Percentiles rank a stretch among this genome's conserved stretches.
Evolutionary conservation across 169 alveolate genomes (phyloP).

Genomic region (Plasmodium fragile): DNA sequence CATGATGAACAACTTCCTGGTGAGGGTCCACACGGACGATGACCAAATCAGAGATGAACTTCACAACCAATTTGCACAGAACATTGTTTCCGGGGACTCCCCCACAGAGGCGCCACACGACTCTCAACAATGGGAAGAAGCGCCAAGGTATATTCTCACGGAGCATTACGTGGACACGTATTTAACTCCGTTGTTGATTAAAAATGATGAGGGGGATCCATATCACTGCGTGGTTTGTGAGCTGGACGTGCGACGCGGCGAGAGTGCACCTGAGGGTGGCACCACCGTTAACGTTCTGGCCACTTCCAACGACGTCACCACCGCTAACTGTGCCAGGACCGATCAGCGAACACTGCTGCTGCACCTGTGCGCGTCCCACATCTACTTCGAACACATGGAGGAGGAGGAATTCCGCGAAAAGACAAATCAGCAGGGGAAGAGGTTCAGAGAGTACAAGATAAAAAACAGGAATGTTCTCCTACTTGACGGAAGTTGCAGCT

Average conservation of each 20-base stretch:
- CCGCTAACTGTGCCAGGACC: background rate
- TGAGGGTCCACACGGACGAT: background rate
- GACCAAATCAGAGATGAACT: slow-evolving; percentile 8
- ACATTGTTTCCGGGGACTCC: background rate
- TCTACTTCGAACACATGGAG: slow-evolving; percentile 49
- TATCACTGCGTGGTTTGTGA: slow-evolving; percentile 19
- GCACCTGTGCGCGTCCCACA: slow-evolving; percentile 18
- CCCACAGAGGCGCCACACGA: background rate
- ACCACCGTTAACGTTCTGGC: background rate
- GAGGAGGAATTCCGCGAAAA: background rate
- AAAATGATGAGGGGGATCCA: background rate
- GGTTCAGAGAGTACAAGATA: slow-evolving; percentile 15
- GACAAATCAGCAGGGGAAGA: background rate
- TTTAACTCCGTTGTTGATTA: slow-evolving; percentile 32
- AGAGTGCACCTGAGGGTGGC: background rate
- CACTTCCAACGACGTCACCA: background rate
- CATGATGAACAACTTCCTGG: slow-evolving; percentile 36
- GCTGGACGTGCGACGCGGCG: background rate
- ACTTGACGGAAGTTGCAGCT: slow-evolving; percentile 4
- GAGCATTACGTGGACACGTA: slow-evolving; percentile 30
- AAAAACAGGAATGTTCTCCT: slow-evolving; percentile 25
- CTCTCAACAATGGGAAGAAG: background rate
- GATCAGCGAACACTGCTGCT: background rate
- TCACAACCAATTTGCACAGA: background rate
- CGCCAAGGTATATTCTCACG: slow-evolving; percentile 25